Percentiles rank a stretch among this genome's conserved stretches.
Conservation (phyloP, 208 protist species). For the Trypanosoma boissoni region DNA sequence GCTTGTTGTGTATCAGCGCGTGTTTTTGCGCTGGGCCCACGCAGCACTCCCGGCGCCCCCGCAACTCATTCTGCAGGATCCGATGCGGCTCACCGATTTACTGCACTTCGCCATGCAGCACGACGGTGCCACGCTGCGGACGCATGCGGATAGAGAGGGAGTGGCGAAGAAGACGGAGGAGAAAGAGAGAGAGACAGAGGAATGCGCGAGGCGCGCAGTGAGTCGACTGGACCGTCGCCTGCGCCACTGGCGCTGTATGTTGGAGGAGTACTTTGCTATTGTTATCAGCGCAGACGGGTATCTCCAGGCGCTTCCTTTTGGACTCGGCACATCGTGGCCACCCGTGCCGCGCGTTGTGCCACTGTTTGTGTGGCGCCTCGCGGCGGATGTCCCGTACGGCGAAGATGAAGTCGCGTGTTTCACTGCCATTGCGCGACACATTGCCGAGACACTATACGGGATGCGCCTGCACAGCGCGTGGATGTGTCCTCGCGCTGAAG, state of each 20-base stretch:
- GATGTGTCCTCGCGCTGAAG: neutral
- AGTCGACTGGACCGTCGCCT: slow-evolving; percentile 49
- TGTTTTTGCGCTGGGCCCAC: slow-evolving; percentile 75
- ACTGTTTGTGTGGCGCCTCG: slow-evolving; percentile 57
- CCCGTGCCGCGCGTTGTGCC: slow-evolving; percentile 61
- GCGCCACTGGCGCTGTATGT: slow-evolving; percentile 54
- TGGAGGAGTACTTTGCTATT: slow-evolving; percentile 81
- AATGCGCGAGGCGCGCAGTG: slow-evolving; percentile 32
- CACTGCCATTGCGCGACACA: slow-evolving; percentile 55
- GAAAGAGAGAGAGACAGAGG: slow-evolving; percentile 5
- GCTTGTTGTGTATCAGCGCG: slow-evolving; percentile 70
- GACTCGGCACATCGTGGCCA: slow-evolving; percentile 63
- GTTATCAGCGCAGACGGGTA: slow-evolving; percentile 44
- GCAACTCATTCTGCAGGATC: slow-evolving; percentile 33
- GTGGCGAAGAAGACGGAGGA: too few relatives aligned
- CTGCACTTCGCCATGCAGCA: slow-evolving; percentile 48
- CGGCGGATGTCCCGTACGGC: slow-evolving; percentile 65
- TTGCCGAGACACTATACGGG: slow-evolving; percentile 73
- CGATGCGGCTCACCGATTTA: slow-evolving; percentile 40
- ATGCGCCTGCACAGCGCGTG: slow-evolving; percentile 20
- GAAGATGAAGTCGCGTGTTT: slow-evolving; percentile 73
- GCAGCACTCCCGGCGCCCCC: slow-evolving; percentile 40
- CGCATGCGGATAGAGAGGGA: too few relatives aligned
- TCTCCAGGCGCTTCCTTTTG: slow-evolving; percentile 51
- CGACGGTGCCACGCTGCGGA: too few relatives aligned